phyloP scores from a whole-genome alignment of 179 eudicot species.

The Dionaea muscipula region DNA sequence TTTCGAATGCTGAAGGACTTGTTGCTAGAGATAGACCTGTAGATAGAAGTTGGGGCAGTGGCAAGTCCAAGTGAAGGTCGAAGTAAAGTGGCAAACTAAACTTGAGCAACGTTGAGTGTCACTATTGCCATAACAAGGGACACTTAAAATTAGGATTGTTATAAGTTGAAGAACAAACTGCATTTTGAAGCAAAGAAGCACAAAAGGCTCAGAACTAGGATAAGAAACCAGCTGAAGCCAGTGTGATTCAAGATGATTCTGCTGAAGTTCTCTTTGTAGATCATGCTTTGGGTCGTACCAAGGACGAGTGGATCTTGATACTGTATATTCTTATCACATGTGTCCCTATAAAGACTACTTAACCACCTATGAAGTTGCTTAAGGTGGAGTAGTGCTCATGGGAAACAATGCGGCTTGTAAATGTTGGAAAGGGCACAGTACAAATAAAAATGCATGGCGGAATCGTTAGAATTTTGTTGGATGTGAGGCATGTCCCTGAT shows the following conservation, averaged over 20 bases:
- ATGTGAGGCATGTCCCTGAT: neutral
- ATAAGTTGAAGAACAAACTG: neutral
- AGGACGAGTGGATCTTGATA: neutral
- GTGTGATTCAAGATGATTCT: neutral
- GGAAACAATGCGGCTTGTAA: neutral
- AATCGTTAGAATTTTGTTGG: neutral
- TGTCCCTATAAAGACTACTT: neutral
- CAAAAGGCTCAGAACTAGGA: neutral
- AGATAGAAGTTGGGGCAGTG: neutral
- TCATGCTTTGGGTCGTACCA: neutral
- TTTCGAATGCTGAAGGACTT: too few species aligned
- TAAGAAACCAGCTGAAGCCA: neutral
- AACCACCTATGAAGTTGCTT: neutral
- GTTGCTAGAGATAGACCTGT: too few species aligned
- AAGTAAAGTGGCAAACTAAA: neutral
- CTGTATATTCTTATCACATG: neutral
- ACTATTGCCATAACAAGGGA: neutral
- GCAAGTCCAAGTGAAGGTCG: too few species aligned
- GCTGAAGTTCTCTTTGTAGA: neutral
- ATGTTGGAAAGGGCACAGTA: neutral
- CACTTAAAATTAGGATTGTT: neutral
- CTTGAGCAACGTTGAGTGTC: neutral
- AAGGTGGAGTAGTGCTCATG: neutral
- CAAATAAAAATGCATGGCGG: neutral
- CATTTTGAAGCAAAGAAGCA: neutral